These are phyloP conservation scores for Antitrichia curtipendula DNA, from an alignment of 225 moss, liverwort and hornwort species.

Conservation along the genomic window DNA sequence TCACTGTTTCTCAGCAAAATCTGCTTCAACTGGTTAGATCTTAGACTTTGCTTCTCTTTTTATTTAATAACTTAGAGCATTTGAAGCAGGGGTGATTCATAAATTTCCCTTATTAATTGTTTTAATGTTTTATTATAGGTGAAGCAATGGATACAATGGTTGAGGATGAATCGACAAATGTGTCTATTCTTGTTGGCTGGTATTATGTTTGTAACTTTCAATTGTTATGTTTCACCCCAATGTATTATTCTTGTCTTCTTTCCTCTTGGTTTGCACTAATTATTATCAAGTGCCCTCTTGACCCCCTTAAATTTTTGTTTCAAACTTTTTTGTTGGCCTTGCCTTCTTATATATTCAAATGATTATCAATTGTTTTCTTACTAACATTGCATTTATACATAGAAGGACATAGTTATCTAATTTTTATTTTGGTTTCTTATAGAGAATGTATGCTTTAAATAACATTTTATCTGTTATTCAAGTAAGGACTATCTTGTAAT, in stretches of 20 bases:
- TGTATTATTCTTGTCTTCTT: neutral
- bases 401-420: neutral
- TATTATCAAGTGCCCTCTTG: neutral
- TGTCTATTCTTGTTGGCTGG: slow-evolving; percentile 60
- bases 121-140: neutral
- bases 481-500: slow-evolving; percentile 65
- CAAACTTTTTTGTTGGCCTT: neutral
- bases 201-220: slow-evolving; percentile 2
- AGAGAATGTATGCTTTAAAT: neutral
- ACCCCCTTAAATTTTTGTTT: neutral
- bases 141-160: slow-evolving; percentile 24
- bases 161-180: slow-evolving; percentile 25
- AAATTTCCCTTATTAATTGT: neutral
- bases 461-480: neutral
- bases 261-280: neutral
- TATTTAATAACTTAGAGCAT: neutral
- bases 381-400: neutral
- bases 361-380: neutral
- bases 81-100: neutral
- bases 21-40: slow-evolving; percentile 35
- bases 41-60: neutral
- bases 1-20: slow-evolving; percentile 53
- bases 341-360: neutral
- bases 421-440: neutral
- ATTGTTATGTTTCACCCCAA: neutral